phyloP scores from a whole-genome alignment of 2,329 filamentous ascomycete species.

The Clonostachys chloroleuca region DNA sequence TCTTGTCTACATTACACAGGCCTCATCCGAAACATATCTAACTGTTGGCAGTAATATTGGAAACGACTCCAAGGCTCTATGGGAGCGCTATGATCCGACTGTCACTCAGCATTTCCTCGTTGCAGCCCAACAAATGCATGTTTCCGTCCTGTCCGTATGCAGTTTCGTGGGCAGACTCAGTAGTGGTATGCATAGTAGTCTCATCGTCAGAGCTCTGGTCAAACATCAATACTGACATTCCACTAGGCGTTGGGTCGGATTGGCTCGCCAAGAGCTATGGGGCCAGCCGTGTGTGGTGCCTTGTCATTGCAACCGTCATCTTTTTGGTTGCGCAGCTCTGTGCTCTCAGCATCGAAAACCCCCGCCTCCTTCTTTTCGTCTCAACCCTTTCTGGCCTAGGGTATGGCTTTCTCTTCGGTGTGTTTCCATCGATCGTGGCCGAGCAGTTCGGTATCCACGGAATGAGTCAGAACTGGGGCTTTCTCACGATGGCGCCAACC shows the following conservation, averaged over 20 bases:
- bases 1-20: background rate
- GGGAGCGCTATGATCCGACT: conserved; percentile 77
- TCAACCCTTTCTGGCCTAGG: conserved; percentile 82
- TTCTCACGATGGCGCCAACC: conserved; percentile 86
- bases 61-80: conserved; percentile 81
- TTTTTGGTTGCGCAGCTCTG: conserved; percentile 78
- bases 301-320: conserved; percentile 70
- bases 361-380: conserved; percentile 70
- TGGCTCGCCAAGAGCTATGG: conserved; percentile 77
- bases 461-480: conserved; percentile 92
- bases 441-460: conserved; percentile 89
- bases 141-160: conserved; percentile 86
- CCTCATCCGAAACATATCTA: background rate
- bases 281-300: conserved; percentile 86
- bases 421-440: conserved; percentile 84
- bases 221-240: conserved; percentile 2
- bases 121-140: conserved; percentile 81
- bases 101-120: conserved; percentile 72
- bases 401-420: conserved; percentile 92
- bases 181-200: conserved; percentile 51
- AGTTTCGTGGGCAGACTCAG: conserved; percentile 79
- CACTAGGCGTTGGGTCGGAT: conserved; percentile 79
- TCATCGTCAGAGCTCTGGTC: conserved; percentile 4
- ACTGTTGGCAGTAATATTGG: conserved; percentile 80
- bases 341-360: conserved; percentile 72